Evolutionary conservation across 495 filamentous ascomycete species (phyloP).

Genomic region (Schizothecium vesticola): DNA sequence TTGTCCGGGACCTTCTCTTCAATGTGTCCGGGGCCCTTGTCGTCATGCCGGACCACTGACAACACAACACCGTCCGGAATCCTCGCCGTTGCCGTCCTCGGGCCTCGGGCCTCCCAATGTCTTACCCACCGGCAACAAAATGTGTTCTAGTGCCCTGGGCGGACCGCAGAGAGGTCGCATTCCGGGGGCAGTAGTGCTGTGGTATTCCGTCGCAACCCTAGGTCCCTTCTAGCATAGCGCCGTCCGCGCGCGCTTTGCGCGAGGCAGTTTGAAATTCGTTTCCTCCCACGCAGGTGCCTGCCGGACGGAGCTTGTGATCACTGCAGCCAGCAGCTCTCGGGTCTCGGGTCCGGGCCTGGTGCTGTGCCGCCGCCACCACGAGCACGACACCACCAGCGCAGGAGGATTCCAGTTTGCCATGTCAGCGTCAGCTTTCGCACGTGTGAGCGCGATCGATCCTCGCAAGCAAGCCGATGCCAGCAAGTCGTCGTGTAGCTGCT

Average conservation of each 20-base stretch:
- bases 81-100: not conserved
- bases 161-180: not conserved
- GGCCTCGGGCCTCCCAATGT: not conserved
- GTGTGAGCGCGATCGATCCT: not conserved
- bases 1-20: no score
- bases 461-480: no score
- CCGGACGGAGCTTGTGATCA: no score
- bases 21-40: not conserved
- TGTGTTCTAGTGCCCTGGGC: not conserved
- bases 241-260: not conserved
- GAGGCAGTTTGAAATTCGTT: not conserved
- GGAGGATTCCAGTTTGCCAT: not conserved
- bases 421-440: not conserved
- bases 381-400: not conserved
- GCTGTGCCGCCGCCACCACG: not conserved
- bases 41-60: not conserved
- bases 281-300: not conserved
- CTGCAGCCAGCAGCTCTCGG: no score
- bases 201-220: not conserved
- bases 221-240: not conserved
- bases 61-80: not conserved
- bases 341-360: no score
- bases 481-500: not conserved
- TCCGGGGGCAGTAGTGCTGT: not conserved
- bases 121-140: not conserved